Evolutionary conservation across 2,329 filamentous ascomycete species (phyloP).

Genomic region (Grosmannia penicillata): DNA sequence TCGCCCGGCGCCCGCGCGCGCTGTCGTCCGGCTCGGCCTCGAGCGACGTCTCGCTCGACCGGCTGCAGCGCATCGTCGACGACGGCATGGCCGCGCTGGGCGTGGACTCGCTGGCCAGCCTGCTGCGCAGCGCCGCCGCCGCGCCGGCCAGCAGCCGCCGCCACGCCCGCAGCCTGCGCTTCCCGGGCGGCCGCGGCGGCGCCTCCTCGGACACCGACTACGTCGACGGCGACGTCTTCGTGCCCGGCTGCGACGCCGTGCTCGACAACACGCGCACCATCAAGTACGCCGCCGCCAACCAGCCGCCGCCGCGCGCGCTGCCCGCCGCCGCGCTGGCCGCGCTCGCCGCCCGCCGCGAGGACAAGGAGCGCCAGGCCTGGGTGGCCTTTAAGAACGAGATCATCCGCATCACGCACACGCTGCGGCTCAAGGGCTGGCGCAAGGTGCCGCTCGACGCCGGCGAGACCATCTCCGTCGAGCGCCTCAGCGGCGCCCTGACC

Average conservation of each 20-base stretch:
- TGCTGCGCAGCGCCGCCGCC: neutral
- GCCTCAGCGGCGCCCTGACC: conserved; percentile 80
- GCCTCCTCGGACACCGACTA: conserved; percentile 78
- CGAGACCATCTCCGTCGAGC: conserved; percentile 53
- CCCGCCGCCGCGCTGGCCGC: too few species aligned
- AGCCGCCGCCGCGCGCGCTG: too few species aligned
- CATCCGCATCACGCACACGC: conserved; percentile 72
- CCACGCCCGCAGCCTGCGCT: conserved; percentile 14
- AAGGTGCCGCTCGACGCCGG: conserved; percentile 60
- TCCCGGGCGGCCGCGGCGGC: conserved; percentile 29
- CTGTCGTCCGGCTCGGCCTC: conserved; percentile 51
- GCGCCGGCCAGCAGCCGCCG: neutral
- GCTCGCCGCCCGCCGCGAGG: conserved; percentile 27
- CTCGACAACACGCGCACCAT: conserved; percentile 87
- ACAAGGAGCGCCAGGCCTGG: conserved; percentile 68
- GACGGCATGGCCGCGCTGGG: conserved; percentile 44
- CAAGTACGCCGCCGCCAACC: conserved; percentile 34
- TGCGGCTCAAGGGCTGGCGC: conserved; percentile 84
- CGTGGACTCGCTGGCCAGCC: conserved; percentile 17
- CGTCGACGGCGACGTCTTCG: conserved; percentile 63
- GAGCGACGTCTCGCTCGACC: conserved; percentile 60
- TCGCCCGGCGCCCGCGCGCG: conserved; percentile 19
- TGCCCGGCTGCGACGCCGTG: conserved; percentile 69
- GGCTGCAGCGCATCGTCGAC: conserved; percentile 66
- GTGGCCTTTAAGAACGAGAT: conserved; percentile 83